Evolutionary conservation across 805 yeast genomes (phyloP).

Genomic region (Priceomyces fermenticarens): DNA sequence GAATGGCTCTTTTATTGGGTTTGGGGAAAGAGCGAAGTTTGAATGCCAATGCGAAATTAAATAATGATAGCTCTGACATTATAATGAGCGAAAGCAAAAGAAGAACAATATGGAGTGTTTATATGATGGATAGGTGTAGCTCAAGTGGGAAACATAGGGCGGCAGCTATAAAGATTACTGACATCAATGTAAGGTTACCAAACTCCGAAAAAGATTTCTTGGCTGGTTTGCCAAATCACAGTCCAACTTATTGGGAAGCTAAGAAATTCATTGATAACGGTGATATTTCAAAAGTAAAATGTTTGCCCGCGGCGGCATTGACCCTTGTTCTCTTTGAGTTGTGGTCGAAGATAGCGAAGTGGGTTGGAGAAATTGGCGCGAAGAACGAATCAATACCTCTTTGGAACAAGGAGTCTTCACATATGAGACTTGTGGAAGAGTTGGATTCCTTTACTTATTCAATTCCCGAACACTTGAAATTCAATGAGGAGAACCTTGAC

Average conservation of each 20-base stretch:
- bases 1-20: slow-evolving; percentile 36
- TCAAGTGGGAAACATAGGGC: slow-evolving; percentile 33
- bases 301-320: slow-evolving; percentile 23
- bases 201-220: slow-evolving; percentile 28
- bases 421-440: slow-evolving; percentile 19
- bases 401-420: slow-evolving; percentile 25
- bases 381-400: slow-evolving; percentile 26
- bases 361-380: slow-evolving; percentile 36
- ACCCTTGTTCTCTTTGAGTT: slow-evolving; percentile 30
- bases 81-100: slow-evolving; percentile 29
- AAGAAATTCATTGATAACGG: slow-evolving; percentile 10
- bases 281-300: slow-evolving; percentile 1
- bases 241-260: slow-evolving; percentile 13
- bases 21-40: slow-evolving; percentile 19
- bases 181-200: slow-evolving; percentile 29
- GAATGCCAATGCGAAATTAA: slow-evolving; percentile 1
- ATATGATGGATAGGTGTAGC: slow-evolving; percentile 41
- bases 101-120: slow-evolving; percentile 39
- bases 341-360: slow-evolving; percentile 36
- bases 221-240: slow-evolving; percentile 19
- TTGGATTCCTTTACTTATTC: slow-evolving; percentile 18
- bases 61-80: slow-evolving; percentile 12
- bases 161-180: slow-evolving; percentile 30
- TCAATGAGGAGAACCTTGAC: slow-evolving; percentile 21
- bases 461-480: slow-evolving; percentile 22